Evolutionary conservation across 768 basidiomycete genomes (phyloP).

Genomic region (Pisolithus orientalis): DNA sequence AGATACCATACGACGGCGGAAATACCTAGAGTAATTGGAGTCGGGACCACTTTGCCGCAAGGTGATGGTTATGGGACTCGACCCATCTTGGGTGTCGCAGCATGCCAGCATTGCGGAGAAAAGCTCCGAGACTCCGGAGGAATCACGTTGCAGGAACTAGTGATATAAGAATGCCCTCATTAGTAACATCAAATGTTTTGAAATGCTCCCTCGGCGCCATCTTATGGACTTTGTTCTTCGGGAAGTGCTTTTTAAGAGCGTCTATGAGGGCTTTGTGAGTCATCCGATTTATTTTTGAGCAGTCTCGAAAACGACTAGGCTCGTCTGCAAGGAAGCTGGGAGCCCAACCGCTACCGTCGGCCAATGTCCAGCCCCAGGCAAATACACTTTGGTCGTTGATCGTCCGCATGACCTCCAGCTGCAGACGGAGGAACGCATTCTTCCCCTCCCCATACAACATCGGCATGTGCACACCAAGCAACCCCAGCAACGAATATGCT

Average conservation of each 20-base stretch:
- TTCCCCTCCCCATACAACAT: neutral
- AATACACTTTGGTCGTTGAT: slow-evolving; percentile 9
- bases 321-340: neutral
- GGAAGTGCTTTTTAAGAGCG: neutral
- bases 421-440: too few relatives aligned
- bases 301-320: neutral
- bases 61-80: neutral
- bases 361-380: neutral
- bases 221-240: neutral
- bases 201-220: too few relatives aligned
- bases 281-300: neutral
- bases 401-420: neutral
- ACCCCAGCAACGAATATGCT: slow-evolving; percentile 1
- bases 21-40: neutral
- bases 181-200: neutral
- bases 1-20: neutral
- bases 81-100: neutral
- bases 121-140: neutral
- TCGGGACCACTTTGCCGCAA: neutral
- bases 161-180: neutral
- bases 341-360: neutral
- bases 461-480: neutral
- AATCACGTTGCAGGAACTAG: neutral
- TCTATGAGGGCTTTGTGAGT: neutral
- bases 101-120: neutral